phyloP scores from a whole-genome alignment of 2,329 filamentous ascomycete species.

The Cladosporium sp. region DNA sequence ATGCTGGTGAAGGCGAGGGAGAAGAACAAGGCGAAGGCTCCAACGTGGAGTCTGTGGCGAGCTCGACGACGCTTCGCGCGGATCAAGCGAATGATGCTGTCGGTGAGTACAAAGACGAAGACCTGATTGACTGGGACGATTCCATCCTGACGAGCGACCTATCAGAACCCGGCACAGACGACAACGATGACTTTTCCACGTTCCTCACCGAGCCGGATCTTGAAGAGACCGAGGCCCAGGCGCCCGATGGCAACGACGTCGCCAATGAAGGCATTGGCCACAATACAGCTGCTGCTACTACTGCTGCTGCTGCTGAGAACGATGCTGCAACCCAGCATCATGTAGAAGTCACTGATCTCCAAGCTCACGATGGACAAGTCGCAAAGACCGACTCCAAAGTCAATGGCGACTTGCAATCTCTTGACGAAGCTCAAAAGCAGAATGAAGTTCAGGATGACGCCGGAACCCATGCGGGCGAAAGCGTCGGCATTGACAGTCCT shows the following conservation, averaged over 20 bases:
- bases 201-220: conserved; percentile 19
- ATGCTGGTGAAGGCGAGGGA: conserved; percentile 15
- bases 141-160: conserved; percentile 26
- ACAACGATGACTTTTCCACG: conserved; percentile 24
- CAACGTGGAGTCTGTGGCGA: conserved; percentile 26
- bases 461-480: not conserved
- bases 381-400: not conserved
- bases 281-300: not conserved
- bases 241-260: not conserved
- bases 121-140: conserved; percentile 29
- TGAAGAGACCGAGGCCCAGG: conserved; percentile 16
- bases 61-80: conserved; percentile 29
- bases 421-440: not conserved
- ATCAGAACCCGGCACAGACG: conserved; percentile 27
- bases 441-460: not conserved
- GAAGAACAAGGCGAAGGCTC: conserved; percentile 18
- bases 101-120: conserved; percentile 32
- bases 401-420: not conserved
- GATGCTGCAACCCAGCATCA: not conserved
- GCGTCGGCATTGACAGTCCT: not conserved
- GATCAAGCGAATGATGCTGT: conserved; percentile 25
- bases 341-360: not conserved
- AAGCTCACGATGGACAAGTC: not conserved
- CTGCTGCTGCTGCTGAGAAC: not conserved
- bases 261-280: not conserved